Percentiles rank a stretch among this genome's conserved stretches.
Conservation (phyloP, 257 asterid species). For the Solanum microdontum region DNA sequence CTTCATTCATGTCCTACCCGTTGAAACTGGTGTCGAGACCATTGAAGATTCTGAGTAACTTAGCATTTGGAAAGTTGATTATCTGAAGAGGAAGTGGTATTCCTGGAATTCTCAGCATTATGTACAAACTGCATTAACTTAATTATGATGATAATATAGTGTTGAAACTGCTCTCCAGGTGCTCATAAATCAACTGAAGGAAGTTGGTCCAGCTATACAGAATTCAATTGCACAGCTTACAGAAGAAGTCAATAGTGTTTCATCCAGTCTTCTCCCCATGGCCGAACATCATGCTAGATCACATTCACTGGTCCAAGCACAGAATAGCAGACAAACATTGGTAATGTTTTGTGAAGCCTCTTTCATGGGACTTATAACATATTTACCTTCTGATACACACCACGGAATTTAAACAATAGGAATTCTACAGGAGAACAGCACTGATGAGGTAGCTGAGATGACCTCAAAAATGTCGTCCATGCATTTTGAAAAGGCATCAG, state of each 20-base stretch:
- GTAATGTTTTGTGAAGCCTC: slow-evolving; percentile 27
- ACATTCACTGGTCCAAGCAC: slow-evolving; percentile 64
- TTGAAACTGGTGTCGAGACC: not conserved
- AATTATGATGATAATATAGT: not conserved
- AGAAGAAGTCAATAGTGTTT: slow-evolving; percentile 70
- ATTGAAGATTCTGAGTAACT: not conserved
- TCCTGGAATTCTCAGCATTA: not conserved
- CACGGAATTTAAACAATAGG: not conserved
- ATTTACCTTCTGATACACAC: not conserved
- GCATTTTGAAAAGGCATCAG: slow-evolving; percentile 66
- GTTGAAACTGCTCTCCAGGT: slow-evolving; percentile 42
- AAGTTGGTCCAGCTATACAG: slow-evolving; percentile 90
- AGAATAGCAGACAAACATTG: slow-evolving; percentile 59
- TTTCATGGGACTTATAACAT: not conserved
- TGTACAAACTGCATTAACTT: not conserved
- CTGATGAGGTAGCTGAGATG: slow-evolving; percentile 61
- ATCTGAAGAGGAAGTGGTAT: not conserved
- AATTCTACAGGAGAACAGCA: slow-evolving; percentile 49
- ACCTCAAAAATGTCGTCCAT: slow-evolving; percentile 63
- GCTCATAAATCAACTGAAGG: slow-evolving; percentile 90
- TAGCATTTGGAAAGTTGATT: not conserved
- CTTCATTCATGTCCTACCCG: not conserved
- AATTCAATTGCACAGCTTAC: slow-evolving; percentile 74
- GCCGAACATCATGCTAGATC: slow-evolving; percentile 41
- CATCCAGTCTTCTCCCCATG: slow-evolving; percentile 56